A percentile compares a stretch with the other conserved stretches of the same genome.
These are phyloP conservation scores for Chrysanthemum seticuspe DNA, from an alignment of 129 eudicot species.

Conservation along the genomic window DNA sequence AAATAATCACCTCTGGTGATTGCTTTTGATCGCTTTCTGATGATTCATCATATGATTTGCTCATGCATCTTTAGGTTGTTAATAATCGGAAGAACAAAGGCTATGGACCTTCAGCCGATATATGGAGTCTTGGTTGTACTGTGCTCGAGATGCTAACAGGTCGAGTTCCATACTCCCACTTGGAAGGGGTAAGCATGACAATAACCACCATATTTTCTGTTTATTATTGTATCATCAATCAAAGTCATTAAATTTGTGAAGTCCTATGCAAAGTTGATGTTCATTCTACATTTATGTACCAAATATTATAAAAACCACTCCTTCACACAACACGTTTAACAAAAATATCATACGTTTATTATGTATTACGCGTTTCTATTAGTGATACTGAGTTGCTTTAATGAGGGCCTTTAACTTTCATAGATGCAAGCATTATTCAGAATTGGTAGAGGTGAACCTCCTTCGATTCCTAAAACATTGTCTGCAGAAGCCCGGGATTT, in stretches of 20 bases:
- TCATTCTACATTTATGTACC: neutral
- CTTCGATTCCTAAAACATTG: conserved; percentile 59
- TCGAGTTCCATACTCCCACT: conserved; percentile 70
- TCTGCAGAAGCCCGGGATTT: conserved; percentile 76
- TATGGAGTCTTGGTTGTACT: conserved; percentile 97
- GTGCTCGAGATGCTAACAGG: conserved; percentile 90
- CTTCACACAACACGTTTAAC: no score
- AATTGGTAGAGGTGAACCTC: conserved; percentile 82
- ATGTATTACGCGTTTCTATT: neutral
- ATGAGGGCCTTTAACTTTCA: conserved; percentile 1
- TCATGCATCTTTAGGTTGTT: conserved; percentile 57
- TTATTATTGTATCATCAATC: neutral
- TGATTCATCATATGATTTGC: neutral
- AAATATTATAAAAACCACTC: neutral
- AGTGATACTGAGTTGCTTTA: conserved; percentile 7
- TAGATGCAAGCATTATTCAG: conserved; percentile 90
- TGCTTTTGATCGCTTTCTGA: conserved; percentile 1
- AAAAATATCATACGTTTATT: neutral
- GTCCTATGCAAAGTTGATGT: neutral
- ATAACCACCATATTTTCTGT: conserved; percentile 8
- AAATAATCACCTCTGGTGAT: neutral
- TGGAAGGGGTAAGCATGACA: conserved; percentile 69
- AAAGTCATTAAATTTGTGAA: neutral
- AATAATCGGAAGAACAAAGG: conserved; percentile 51
- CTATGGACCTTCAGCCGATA: conserved; percentile 89